Percentiles rank a stretch among this genome's conserved stretches.
Evolutionary conservation across 768 basidiomycete species (phyloP).

Genomic region (Xerocomellus intermedius): DNA sequence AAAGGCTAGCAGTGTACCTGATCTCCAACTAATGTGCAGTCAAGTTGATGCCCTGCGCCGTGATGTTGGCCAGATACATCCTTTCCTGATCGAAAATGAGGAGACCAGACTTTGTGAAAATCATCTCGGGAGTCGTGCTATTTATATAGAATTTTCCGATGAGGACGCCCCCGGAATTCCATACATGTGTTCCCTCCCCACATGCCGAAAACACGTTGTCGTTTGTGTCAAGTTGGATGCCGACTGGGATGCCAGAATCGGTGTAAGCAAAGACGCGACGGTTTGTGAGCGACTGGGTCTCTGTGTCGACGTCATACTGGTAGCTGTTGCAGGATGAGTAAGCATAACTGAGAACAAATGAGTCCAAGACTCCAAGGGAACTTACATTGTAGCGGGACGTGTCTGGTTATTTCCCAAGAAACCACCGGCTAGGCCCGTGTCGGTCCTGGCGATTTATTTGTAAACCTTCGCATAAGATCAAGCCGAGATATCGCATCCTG

Average conservation of each 20-base stretch:
- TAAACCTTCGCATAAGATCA: background rate
- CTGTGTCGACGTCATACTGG: slow-evolving; percentile 61
- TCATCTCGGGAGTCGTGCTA: slow-evolving; percentile 37
- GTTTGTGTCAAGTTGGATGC: slow-evolving; percentile 58
- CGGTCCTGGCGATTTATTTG: slow-evolving; percentile 28
- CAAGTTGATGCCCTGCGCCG: slow-evolving; percentile 26
- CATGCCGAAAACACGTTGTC: slow-evolving; percentile 68
- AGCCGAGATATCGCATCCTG: background rate
- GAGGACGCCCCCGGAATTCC: slow-evolving; percentile 51
- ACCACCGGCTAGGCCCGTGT: slow-evolving; percentile 36
- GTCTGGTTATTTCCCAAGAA: slow-evolving; percentile 53
- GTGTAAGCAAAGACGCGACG: slow-evolving; percentile 35
- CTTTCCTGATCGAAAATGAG: slow-evolving; percentile 40
- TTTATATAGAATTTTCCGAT: slow-evolving; percentile 31
- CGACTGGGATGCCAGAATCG: slow-evolving; percentile 37
- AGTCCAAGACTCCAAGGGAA: background rate
- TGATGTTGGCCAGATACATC: slow-evolving; percentile 38
- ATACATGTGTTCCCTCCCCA: slow-evolving; percentile 67
- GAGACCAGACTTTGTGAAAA: slow-evolving; percentile 40
- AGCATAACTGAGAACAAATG: background rate
- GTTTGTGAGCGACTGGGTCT: slow-evolving; percentile 52
- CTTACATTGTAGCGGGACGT: slow-evolving; percentile 66
- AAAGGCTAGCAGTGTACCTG: background rate
- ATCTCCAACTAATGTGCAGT: background rate
- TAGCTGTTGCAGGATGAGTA: slow-evolving; percentile 43